These are phyloP conservation scores for Actinomucor elegans DNA, from an alignment of 371 early-diverging fungal genomes.

Conservation along the genomic window DNA sequence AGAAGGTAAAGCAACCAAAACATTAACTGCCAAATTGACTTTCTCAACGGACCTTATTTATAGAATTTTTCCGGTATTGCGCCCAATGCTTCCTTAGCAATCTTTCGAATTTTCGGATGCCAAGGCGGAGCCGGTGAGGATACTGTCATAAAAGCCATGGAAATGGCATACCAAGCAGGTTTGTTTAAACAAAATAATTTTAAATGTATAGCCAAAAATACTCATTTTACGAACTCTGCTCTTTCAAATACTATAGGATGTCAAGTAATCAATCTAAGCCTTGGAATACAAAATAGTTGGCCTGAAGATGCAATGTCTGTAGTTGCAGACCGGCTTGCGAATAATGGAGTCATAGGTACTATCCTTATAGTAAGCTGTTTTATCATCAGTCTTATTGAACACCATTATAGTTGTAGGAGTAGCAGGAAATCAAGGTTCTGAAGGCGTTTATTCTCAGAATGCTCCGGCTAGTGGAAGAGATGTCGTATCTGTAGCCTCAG, in stretches of 20 bases:
- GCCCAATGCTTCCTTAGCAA: conserved; percentile 54
- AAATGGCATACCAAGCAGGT: conserved; percentile 52
- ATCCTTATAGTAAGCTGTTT: background rate
- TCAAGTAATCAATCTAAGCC: conserved; percentile 64
- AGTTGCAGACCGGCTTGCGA: conserved; percentile 29
- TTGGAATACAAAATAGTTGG: conserved; percentile 56
- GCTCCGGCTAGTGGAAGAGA: conserved; percentile 48
- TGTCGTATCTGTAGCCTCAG: conserved; percentile 63
- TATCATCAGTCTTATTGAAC: conserved; percentile 42
- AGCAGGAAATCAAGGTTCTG: conserved; percentile 56
- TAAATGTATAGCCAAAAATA: too few species aligned
- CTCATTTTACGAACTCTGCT: too few species aligned
- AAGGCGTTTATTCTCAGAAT: conserved; percentile 46
- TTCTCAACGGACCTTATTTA: conserved; percentile 24
- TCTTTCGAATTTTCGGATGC: conserved; percentile 66
- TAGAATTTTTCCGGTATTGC: conserved; percentile 64
- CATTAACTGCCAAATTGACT: too few species aligned
- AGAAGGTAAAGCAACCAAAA: conserved; percentile 43
- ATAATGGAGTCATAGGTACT: conserved; percentile 23
- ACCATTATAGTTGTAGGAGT: conserved; percentile 47
- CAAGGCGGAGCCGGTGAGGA: conserved; percentile 53
- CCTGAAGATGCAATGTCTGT: conserved; percentile 39
- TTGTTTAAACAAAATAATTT: too few species aligned
- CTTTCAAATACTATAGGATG: conserved; percentile 46
- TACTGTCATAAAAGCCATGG: conserved; percentile 63